phyloP scores from a whole-genome alignment of 768 basidiomycete species.

The Tephrocybe sp. region DNA sequence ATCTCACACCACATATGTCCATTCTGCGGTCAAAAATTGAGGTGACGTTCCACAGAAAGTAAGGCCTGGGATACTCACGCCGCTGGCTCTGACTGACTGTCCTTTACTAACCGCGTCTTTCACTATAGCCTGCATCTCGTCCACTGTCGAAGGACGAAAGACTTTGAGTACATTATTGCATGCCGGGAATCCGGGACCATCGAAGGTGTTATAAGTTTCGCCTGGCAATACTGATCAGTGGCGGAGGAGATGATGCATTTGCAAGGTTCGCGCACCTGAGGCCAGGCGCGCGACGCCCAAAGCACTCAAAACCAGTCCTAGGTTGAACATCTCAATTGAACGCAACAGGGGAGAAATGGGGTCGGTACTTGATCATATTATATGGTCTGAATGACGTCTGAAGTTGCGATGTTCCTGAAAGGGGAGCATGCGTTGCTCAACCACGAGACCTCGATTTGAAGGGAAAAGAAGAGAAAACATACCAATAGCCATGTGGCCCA shows the following conservation, averaged over 20 bases:
- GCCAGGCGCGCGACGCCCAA: not conserved
- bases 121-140: conserved; percentile 30
- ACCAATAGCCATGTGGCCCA: conserved; percentile 8
- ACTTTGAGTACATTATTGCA: conserved; percentile 30
- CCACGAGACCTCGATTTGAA: conserved; percentile 5
- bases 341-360: not conserved
- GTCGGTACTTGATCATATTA: not conserved
- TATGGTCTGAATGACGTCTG: not conserved
- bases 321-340: not conserved
- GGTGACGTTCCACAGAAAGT: too few relatives aligned
- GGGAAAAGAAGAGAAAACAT: conserved; percentile 1
- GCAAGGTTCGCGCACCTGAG: conserved; percentile 1
- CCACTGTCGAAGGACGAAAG: conserved; percentile 29
- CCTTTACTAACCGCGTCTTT: conserved; percentile 28
- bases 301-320: conserved; percentile 1
- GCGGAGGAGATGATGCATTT: not conserved
- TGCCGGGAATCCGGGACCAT: conserved; percentile 33
- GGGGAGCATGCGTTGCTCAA: conserved; percentile 1
- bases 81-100: conserved; percentile 31
- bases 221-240: conserved; percentile 7
- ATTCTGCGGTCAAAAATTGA: too few relatives aligned
- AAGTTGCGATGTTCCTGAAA: conserved; percentile 1
- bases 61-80: conserved; percentile 27
- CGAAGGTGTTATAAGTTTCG: conserved; percentile 33
- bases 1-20: conserved; percentile 38